Conservation (phyloP, 2,329 filamentous ascomycete species). For the Monascus ruber region DNA sequence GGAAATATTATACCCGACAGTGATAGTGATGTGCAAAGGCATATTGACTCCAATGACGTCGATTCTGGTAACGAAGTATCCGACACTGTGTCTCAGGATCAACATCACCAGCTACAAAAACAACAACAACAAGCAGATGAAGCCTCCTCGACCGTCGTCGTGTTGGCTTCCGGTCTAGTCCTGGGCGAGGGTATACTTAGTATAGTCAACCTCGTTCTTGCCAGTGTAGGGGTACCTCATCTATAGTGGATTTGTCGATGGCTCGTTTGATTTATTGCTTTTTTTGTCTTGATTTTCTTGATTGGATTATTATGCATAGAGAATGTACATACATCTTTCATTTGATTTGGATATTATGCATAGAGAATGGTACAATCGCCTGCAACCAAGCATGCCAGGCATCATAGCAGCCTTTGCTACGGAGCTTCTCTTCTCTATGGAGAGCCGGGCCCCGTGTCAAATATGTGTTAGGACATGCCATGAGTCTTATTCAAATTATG, state of each 20-base stretch:
- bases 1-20: background rate
- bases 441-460: too few relatives aligned
- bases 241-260: slow-evolving; percentile 20
- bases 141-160: slow-evolving; percentile 57
- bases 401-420: too few relatives aligned
- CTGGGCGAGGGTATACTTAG: slow-evolving; percentile 85
- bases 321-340: too few relatives aligned
- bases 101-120: background rate
- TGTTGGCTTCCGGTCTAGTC: slow-evolving; percentile 84
- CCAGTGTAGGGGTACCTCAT: slow-evolving; percentile 66
- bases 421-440: too few relatives aligned
- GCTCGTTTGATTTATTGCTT: too few relatives aligned
- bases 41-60: background rate
- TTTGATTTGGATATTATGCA: too few relatives aligned
- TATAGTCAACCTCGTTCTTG: slow-evolving; percentile 76
- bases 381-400: too few relatives aligned
- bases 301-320: too few relatives aligned
- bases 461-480: too few relatives aligned
- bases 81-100: background rate
- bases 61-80: background rate
- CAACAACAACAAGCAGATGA: slow-evolving; percentile 18
- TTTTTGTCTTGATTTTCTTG: too few relatives aligned
- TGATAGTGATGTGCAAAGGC: background rate
- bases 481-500: too few relatives aligned
- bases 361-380: too few relatives aligned